Base-by-base conservation (phyloP, 345 rosid genomes). In the Linum trigynum region DNA sequence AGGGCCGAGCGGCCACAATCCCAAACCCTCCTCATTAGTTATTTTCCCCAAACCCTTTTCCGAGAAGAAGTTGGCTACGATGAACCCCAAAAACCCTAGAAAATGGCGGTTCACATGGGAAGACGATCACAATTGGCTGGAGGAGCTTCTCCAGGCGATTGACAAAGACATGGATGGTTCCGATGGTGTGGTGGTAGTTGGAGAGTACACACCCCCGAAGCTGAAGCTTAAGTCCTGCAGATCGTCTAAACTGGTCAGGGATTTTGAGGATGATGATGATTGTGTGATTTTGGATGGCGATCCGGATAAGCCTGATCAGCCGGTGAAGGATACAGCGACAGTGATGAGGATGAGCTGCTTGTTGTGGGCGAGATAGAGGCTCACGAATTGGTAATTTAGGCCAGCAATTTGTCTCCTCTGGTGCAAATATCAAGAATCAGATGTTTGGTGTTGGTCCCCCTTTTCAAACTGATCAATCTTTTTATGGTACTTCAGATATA, bases 211-310 rank as follows among this genome's bases (percentile, higher is more conserved):
- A 16, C 70, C 71, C 5, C 67, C 77, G 67, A 84, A 74, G 39
- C 68, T 65, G 1, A 76, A 61, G 73, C 53, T 71, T 15, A 79
- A 69, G 68, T 55, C 71, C 53, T 48, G 14, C 9, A 72, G 59
- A 65, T 53, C 73, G 0, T 67, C 72, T 12, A 67, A 77, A 57
- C 55, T 36, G 41, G 32, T 55, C 41, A 65, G 41, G 8, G 55
- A 57, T 62, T 39, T 7, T 32, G 76, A 62, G 2, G 81, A 69
- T 17, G 87, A 86, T 42, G 92, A 86, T 70, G n/a, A n/a, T n/a
- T 86, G 85, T 61, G 77, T 86, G 11, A 53, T 86, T 62, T 74
- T 86, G 68, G 87, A 84, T 5, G 76, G 79, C 5, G 85, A 86
- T 75, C 92, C 92, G 7, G 85, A 86, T 39, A 81, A 81, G 63